Conservation (phyloP, 306 rosid genomes). For the Glycine latifolia region DNA sequence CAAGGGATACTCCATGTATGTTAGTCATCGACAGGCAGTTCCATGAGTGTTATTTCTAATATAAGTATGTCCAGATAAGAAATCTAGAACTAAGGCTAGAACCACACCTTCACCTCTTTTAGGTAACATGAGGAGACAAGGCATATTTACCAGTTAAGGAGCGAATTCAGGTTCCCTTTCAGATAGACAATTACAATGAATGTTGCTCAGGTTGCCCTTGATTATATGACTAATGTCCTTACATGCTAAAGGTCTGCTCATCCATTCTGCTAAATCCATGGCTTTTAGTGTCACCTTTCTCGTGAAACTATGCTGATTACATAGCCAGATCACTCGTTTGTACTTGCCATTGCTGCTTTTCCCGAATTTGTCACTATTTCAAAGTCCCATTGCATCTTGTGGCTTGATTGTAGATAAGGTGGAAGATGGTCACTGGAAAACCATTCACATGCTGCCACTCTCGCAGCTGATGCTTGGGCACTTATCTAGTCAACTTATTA, state of each 20-base stretch:
- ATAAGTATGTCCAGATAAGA: background rate
- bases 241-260: too few relatives aligned
- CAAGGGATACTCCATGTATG: background rate
- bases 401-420: background rate
- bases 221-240: background rate
- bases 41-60: background rate
- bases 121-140: conserved; percentile 9
- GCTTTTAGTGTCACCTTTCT: too few relatives aligned
- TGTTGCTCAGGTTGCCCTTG: background rate
- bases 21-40: background rate
- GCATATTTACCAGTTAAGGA: background rate
- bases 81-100: background rate
- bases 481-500: too few relatives aligned
- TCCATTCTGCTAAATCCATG: too few relatives aligned
- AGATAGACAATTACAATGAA: background rate
- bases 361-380: too few relatives aligned
- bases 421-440: background rate
- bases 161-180: background rate
- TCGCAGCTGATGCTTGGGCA: background rate
- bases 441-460: background rate
- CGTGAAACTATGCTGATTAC: too few relatives aligned
- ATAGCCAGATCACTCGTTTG: too few relatives aligned
- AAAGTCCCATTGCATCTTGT: too few relatives aligned
- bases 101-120: background rate
- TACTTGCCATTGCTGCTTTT: too few relatives aligned